Percentiles rank a stretch among this genome's conserved stretches.
Evolutionary conservation across 306 rosid genomes (phyloP).

Genomic region (Arachis stenosperma): DNA sequence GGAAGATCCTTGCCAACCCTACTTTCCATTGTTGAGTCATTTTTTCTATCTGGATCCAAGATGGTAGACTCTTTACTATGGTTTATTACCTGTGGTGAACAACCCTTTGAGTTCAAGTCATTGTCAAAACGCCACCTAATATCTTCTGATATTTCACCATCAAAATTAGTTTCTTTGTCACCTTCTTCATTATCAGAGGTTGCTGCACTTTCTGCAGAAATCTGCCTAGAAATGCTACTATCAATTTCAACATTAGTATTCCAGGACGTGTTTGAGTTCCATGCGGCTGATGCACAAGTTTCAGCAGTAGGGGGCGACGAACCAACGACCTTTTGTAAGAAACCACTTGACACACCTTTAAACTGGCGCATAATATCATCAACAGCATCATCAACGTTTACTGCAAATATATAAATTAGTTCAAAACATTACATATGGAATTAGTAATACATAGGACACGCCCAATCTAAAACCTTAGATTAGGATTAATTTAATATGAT

Average conservation of each 20-base stretch:
- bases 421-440: slow-evolving; percentile 11
- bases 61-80: slow-evolving; percentile 46
- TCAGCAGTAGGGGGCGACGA: slow-evolving; percentile 53
- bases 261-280: slow-evolving; percentile 47
- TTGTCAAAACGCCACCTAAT: slow-evolving; percentile 73
- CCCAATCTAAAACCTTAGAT: slow-evolving; percentile 3
- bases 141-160: slow-evolving; percentile 45
- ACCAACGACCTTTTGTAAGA: slow-evolving; percentile 76
- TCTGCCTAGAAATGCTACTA: slow-evolving; percentile 46
- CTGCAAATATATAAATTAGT: slow-evolving; percentile 52
- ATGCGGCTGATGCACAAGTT: slow-evolving; percentile 40
- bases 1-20: slow-evolving; percentile 54
- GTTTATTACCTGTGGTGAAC: slow-evolving; percentile 52
- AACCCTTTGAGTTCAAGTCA: slow-evolving; percentile 69
- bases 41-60: slow-evolving; percentile 56
- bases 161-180: slow-evolving; percentile 47
- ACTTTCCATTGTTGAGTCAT: slow-evolving; percentile 42
- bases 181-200: slow-evolving; percentile 78
- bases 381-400: slow-evolving; percentile 95
- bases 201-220: slow-evolving; percentile 49
- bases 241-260: slow-evolving; percentile 55
- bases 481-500: not conserved
- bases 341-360: slow-evolving; percentile 94
- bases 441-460: not conserved
- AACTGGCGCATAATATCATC: slow-evolving; percentile 96